phyloP scores from a whole-genome alignment of 768 basidiomycete species.

The Dioszegia aurantiaca region DNA sequence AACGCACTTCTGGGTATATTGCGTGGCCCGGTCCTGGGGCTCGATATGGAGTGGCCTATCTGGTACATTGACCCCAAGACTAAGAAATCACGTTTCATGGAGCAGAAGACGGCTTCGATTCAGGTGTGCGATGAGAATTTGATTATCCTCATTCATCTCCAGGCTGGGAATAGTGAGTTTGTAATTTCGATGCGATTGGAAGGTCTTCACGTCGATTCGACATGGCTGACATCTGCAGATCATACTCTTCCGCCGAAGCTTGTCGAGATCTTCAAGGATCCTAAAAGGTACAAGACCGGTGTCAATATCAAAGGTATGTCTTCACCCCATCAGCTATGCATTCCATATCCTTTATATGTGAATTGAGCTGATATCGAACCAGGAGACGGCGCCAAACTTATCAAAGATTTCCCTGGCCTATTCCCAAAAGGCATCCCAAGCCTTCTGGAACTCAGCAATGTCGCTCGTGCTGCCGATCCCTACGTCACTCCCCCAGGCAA shows the following conservation, averaged over 20 bases:
- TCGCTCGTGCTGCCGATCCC: conserved; percentile 44
- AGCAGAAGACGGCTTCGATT: conserved; percentile 25
- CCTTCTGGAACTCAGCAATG: conserved; percentile 40
- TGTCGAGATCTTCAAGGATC: conserved; percentile 24
- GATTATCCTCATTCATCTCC: conserved; percentile 36
- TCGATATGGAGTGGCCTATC: conserved; percentile 51
- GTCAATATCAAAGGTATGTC: conserved; percentile 33
- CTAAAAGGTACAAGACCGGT: conserved; percentile 32
- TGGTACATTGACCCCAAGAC: conserved; percentile 7
- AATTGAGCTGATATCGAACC: neutral
- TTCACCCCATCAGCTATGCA: neutral
- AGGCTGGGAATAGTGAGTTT: conserved; percentile 32
- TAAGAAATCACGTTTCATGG: conserved; percentile 17
- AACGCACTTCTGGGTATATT: conserved; percentile 38
- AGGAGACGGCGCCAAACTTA: conserved; percentile 45
- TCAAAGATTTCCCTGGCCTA: conserved; percentile 36
- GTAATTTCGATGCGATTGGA: too few species aligned
- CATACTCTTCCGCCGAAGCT: conserved; percentile 24
- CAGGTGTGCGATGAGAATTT: conserved; percentile 16
- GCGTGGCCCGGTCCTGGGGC: conserved; percentile 35
- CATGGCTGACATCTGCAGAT: conserved; percentile 18
- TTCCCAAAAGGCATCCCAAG: conserved; percentile 17
- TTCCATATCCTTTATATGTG: neutral
- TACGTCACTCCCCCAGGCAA: conserved; percentile 36
- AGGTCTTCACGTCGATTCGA: too few species aligned